Conservation (phyloP, 495 filamentous ascomycete genomes). For the Aspergillus conjunctus region DNA sequence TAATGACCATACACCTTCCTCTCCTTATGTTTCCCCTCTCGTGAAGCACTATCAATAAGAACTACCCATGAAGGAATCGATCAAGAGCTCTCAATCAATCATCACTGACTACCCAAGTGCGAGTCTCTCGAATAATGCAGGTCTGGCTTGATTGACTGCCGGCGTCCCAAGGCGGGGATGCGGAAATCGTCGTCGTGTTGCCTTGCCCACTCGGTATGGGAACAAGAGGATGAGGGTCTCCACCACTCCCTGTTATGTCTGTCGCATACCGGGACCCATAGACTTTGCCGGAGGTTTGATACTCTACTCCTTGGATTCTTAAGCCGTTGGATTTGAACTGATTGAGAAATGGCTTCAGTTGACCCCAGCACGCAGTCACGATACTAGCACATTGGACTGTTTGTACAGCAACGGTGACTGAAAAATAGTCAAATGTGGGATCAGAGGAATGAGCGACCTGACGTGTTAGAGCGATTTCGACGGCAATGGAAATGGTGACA, state of each 20-base stretch:
- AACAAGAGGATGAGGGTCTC: conserved; percentile 6
- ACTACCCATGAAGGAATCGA: too few species aligned
- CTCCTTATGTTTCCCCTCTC: too few species aligned
- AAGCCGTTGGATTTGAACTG: conserved; percentile 32
- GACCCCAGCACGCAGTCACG: conserved; percentile 32
- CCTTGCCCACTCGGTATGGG: conserved; percentile 11
- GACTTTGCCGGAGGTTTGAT: conserved; percentile 11
- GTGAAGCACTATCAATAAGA: too few species aligned
- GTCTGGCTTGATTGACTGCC: conserved; percentile 18
- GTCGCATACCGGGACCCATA: conserved; percentile 4
- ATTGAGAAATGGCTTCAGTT: conserved; percentile 33
- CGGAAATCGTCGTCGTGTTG: conserved; percentile 15
- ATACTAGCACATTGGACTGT: conserved; percentile 29
- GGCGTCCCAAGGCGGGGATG: conserved; percentile 11
- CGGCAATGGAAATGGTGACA: conserved; percentile 24
- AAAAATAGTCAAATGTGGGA: conserved; percentile 24
- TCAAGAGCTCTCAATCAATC: neutral
- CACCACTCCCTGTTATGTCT: neutral
- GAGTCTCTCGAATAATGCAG: conserved; percentile 18
- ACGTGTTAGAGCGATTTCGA: conserved; percentile 21
- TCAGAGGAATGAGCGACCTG: conserved; percentile 19
- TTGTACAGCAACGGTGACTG: conserved; percentile 24
- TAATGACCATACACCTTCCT: too few species aligned
- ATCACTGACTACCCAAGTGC: conserved; percentile 12
- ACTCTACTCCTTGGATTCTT: conserved; percentile 26